These are phyloP conservation scores for Rhizopus microsporus DNA, from an alignment of 371 early-diverging fungal species.

Conservation along the genomic window DNA sequence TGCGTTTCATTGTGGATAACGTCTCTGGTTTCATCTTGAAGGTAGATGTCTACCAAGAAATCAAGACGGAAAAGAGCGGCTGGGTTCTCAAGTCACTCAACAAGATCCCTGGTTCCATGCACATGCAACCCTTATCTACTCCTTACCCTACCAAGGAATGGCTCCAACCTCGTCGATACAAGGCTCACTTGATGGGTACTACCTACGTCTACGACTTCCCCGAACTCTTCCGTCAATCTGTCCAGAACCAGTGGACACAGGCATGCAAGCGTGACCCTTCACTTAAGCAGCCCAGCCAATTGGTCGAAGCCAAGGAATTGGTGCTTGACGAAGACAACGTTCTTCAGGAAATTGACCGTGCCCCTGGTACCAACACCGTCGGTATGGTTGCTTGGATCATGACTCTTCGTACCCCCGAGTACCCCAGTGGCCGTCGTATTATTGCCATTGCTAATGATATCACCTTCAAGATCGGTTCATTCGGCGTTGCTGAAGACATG, in stretches of 20 bases:
- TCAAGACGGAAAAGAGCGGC: conserved; percentile 69
- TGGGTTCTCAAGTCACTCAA: conserved; percentile 77
- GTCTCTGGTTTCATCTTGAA: conserved; percentile 91
- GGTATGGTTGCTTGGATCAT: conserved; percentile 98
- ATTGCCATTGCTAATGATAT: conserved; percentile 98
- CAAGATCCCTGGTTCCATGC: conserved; percentile 77
- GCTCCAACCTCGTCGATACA: conserved; percentile 96
- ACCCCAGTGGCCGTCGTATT: conserved; percentile 85
- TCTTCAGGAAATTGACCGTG: conserved; percentile 80
- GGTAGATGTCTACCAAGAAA: conserved; percentile 92
- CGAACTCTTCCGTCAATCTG: conserved; percentile 89
- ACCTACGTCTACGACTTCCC: conserved; percentile 98
- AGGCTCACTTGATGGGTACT: conserved; percentile 97
- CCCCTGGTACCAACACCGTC: conserved; percentile 88
- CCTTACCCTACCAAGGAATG: conserved; percentile 93
- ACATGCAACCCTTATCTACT: conserved; percentile 79
- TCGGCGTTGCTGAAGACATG: conserved; percentile 93
- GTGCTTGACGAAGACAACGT: conserved; percentile 83
- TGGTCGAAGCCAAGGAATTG: conserved; percentile 84
- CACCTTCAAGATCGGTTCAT: conserved; percentile 96
- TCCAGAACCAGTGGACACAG: conserved; percentile 76
- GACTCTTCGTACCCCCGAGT: conserved; percentile 91
- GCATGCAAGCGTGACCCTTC: conserved; percentile 58
- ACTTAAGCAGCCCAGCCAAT: conserved; percentile 64
- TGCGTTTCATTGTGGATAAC: conserved; percentile 91